Conservation (phyloP, 331 rosid species). For the Malus hybrid region DNA sequence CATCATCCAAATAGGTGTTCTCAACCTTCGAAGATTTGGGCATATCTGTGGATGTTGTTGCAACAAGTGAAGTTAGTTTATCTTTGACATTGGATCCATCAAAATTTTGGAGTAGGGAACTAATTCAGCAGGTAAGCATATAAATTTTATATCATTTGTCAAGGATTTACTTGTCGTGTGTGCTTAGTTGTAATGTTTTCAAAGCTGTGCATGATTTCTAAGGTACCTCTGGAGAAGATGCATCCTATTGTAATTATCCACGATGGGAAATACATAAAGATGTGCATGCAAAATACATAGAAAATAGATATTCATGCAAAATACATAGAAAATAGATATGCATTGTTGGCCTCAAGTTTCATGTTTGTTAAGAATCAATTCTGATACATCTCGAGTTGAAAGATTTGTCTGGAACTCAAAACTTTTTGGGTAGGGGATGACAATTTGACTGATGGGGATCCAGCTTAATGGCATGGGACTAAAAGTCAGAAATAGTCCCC, state of each 20-base stretch:
- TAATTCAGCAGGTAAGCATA: constrained; percentile 78
- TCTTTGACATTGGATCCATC: constrained; percentile 89
- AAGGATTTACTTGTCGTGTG: neutral
- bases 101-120: constrained; percentile 87
- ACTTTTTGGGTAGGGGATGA: neutral
- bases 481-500: neutral
- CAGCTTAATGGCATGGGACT: too few species aligned
- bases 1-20: constrained; percentile 47
- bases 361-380: neutral
- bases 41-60: constrained; percentile 86
- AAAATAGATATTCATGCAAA: neutral
- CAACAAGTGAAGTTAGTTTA: constrained; percentile 89
- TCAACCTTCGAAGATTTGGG: constrained; percentile 79
- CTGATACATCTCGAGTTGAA: neutral
- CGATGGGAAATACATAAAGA: neutral
- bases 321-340: neutral
- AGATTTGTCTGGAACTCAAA: neutral
- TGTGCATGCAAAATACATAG: neutral
- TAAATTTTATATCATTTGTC: constrained; percentile 8
- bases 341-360: neutral
- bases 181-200: neutral
- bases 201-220: neutral
- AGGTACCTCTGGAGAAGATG: neutral
- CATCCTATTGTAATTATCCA: neutral
- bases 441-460: neutral